phyloP scores from a whole-genome alignment of 1,139 yeast genomes.

The Citeromyces hawaiiensis region DNA sequence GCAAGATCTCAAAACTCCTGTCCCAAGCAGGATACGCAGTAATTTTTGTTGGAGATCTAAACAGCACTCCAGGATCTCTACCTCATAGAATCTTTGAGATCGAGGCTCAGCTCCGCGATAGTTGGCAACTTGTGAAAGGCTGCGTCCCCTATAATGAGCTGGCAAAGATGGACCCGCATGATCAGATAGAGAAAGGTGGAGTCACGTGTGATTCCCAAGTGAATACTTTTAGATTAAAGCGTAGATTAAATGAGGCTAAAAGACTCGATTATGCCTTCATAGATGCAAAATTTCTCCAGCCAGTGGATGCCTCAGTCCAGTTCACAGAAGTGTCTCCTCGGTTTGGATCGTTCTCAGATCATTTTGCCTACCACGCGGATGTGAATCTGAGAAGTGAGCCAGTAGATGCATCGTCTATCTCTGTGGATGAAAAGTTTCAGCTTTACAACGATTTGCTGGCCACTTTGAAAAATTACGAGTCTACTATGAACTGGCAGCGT shows the following conservation, averaged over 20 bases:
- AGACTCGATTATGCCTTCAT: conserved; percentile 83
- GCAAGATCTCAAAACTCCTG: conserved; percentile 50
- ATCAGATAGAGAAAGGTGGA: conserved; percentile 65
- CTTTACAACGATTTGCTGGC: conserved; percentile 43
- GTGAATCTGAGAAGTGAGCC: conserved; percentile 9
- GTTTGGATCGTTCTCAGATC: conserved; percentile 75
- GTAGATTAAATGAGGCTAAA: conserved; percentile 65
- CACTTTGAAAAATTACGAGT: conserved; percentile 41
- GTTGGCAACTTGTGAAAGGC: conserved; percentile 68
- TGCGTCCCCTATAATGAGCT: conserved; percentile 24
- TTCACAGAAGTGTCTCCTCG: conserved; percentile 58
- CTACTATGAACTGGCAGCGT: conserved; percentile 45
- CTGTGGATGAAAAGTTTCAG: conserved; percentile 14
- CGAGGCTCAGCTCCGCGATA: conserved; percentile 62
- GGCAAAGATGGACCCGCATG: conserved; percentile 40
- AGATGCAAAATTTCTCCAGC: conserved; percentile 38
- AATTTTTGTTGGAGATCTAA: conserved; percentile 85
- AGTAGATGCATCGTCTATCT: background rate
- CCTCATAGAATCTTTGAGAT: conserved; percentile 64
- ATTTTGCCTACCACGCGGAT: conserved; percentile 69
- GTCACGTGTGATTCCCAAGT: conserved; percentile 80
- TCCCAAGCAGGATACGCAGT: conserved; percentile 71
- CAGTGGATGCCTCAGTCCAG: conserved; percentile 49
- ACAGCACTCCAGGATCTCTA: conserved; percentile 76
- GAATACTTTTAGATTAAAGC: conserved; percentile 71